Base-by-base conservation (phyloP, 1,284 basidiomycete genomes). In the Ustilago shanxiensis region DNA sequence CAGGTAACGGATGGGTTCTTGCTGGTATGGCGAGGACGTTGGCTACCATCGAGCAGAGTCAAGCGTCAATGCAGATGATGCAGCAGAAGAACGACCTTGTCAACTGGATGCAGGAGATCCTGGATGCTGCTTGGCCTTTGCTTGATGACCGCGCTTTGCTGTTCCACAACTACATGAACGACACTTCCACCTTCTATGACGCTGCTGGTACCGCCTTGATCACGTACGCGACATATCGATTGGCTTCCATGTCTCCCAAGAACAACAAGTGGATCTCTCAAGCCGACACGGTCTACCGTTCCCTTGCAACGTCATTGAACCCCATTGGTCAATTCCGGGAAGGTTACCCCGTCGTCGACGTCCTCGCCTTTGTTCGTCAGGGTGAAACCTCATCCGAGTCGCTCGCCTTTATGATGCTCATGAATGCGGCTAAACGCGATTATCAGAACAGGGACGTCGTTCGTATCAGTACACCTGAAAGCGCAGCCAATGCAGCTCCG, bases 1-100 rank as follows among this genome's bases (percentile, higher is more conserved):
- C 93, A 11, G 93, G 94, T 0, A 94, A 95, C 62, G 93, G 88
- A 0, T 95, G 93, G 94, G 93, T 91, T 0, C 91, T 92, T 0
- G 92, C 91, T 4, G 94, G 93, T 0, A 94, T 94, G 89, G 88
- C 93, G 5, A 90, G 93, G n/a, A 93, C 94, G 1, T 87, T 92
- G 1, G 91, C 90, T 0, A 93, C 92, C 5, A 91, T 94, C 63
- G 87, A 89, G 72, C 88, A 90, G 60, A 92, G 92, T 1, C 62
- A 73, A 0, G 92, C 88, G 66, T 87, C 89, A 1, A 83, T 86
- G 22, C 81, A 86, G 1, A 88, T 94, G 79, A 80, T 88, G 56
- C 83, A 78, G 24, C 88, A 94, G 84, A 89, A 90, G 69, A 87
- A 84, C 0, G 90, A 94, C 72, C 88, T 95, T 13, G 86, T 87